Percentiles rank a stretch among this genome's conserved stretches.
Evolutionary conservation across 1,284 basidiomycete species (phyloP).

Genomic region (Cutaneotrichosporon arboriforme): DNA sequence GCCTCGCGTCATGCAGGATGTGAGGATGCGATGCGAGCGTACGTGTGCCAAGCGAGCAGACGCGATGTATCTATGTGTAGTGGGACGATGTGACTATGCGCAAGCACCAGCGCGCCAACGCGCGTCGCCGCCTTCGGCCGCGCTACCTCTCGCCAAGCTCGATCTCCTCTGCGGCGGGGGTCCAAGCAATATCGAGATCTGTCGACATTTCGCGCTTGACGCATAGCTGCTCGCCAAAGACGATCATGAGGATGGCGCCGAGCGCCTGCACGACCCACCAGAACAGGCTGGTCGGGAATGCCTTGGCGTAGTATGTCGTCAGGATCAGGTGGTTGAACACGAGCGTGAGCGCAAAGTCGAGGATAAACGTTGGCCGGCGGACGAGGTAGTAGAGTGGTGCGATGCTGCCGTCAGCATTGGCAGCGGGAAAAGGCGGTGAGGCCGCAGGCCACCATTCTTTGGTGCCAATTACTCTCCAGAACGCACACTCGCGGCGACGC

Average conservation of each 20-base stretch:
- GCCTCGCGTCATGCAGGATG: no score
- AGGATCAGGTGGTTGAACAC: conserved; percentile 83
- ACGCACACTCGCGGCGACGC: no score
- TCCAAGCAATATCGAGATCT: conserved; percentile 57
- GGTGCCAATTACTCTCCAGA: neutral
- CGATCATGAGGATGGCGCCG: conserved; percentile 68
- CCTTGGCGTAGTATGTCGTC: conserved; percentile 82
- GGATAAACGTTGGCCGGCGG: conserved; percentile 82
- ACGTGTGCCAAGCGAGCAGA: no score
- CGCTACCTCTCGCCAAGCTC: conserved; percentile 26
- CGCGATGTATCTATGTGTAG: no score
- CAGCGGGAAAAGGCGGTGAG: no score
- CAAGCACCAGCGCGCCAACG: no score
- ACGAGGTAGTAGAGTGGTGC: conserved; percentile 80
- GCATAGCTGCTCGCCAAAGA: conserved; percentile 83
- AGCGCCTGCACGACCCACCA: conserved; percentile 74
- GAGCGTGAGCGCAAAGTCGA: conserved; percentile 89
- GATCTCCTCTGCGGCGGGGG: conserved; percentile 25
- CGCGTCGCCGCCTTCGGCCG: no score
- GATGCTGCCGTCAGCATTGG: conserved; percentile 59
- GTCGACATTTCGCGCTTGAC: conserved; percentile 88
- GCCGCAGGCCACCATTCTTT: neutral
- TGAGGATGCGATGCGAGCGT: neutral
- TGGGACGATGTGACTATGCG: no score
- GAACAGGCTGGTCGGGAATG: conserved; percentile 81